phyloP scores from a whole-genome alignment of 1,284 basidiomycete species.

The Ceratobasidium papillatum region DNA sequence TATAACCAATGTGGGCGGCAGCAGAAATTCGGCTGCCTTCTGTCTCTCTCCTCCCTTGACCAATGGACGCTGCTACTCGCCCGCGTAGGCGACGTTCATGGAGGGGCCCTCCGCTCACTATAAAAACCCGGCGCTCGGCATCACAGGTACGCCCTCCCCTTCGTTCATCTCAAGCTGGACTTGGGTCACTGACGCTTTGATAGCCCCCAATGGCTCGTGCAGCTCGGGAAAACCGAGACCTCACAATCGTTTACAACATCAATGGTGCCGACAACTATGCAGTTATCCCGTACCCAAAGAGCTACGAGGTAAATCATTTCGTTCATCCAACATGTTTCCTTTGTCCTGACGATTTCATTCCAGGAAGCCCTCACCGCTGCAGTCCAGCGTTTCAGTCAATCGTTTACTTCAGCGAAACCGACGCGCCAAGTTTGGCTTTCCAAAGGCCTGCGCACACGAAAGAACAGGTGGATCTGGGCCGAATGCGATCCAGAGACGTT shows the following conservation, averaged over 20 bases:
- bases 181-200: not conserved
- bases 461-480: slow-evolving; percentile 38
- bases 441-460: slow-evolving; percentile 30
- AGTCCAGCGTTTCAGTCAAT: slow-evolving; percentile 34
- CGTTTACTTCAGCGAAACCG: slow-evolving; percentile 20
- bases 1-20: not conserved
- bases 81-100: slow-evolving; percentile 11
- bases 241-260: slow-evolving; percentile 31
- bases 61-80: slow-evolving; percentile 27
- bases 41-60: not conserved
- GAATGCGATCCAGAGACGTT: slow-evolving; percentile 26
- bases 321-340: not conserved
- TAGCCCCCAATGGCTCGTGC: slow-evolving; percentile 24
- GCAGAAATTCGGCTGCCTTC: not conserved
- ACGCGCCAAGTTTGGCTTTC: slow-evolving; percentile 31
- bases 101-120: slow-evolving; percentile 25
- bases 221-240: slow-evolving; percentile 5
- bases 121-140: slow-evolving; percentile 15
- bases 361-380: slow-evolving; percentile 38
- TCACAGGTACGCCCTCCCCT: not conserved
- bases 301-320: slow-evolving; percentile 20
- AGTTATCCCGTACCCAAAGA: slow-evolving; percentile 35
- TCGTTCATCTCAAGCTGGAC: not conserved
- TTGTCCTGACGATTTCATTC: not conserved
- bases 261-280: slow-evolving; percentile 30